A percentile compares a stretch with the other conserved stretches of the same genome.
phyloP scores from a whole-genome alignment of 1,284 basidiomycete genomes.

The Cutaneotrichosporon dermatis region DNA sequence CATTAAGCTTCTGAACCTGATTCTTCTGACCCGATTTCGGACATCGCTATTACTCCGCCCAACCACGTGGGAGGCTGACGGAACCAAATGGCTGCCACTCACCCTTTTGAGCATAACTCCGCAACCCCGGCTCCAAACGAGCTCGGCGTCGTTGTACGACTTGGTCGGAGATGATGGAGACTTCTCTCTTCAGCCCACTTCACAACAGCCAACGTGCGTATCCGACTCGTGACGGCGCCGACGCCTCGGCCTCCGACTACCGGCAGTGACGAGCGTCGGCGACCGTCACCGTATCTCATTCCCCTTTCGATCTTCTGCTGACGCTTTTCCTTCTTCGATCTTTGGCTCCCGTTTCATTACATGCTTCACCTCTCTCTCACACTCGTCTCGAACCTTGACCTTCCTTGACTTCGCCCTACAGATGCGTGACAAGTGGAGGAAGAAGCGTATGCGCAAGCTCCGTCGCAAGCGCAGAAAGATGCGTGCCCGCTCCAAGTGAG shows the following conservation, averaged over 20 bases:
- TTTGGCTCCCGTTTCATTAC: neutral
- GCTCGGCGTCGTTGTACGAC: too few species aligned
- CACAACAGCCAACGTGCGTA: slow-evolving; percentile 1
- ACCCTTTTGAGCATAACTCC: too few species aligned
- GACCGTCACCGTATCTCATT: neutral
- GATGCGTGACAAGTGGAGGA: slow-evolving; percentile 25
- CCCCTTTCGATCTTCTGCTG: slow-evolving; percentile 1
- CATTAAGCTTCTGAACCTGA: too few species aligned
- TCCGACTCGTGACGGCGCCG: neutral
- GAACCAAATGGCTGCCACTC: too few species aligned
- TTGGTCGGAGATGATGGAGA: too few species aligned
- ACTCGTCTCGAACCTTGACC: neutral
- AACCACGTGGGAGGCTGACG: too few species aligned
- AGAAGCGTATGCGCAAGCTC: slow-evolving; percentile 27
- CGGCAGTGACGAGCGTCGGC: too few species aligned
- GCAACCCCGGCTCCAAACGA: too few species aligned
- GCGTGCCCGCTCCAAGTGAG: slow-evolving; percentile 24
- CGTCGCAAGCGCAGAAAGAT: slow-evolving; percentile 24
- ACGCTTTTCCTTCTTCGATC: neutral
- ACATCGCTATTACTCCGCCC: too few species aligned
- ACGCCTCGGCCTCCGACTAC: too few species aligned
- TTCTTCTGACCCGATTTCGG: too few species aligned
- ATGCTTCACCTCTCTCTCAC: too few species aligned
- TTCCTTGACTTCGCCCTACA: neutral
- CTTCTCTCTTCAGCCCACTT: slow-evolving; percentile 3